These are phyloP conservation scores for Lichtheimia corymbifera DNA, from an alignment of 371 early-diverging fungal species.

Conservation along the genomic window DNA sequence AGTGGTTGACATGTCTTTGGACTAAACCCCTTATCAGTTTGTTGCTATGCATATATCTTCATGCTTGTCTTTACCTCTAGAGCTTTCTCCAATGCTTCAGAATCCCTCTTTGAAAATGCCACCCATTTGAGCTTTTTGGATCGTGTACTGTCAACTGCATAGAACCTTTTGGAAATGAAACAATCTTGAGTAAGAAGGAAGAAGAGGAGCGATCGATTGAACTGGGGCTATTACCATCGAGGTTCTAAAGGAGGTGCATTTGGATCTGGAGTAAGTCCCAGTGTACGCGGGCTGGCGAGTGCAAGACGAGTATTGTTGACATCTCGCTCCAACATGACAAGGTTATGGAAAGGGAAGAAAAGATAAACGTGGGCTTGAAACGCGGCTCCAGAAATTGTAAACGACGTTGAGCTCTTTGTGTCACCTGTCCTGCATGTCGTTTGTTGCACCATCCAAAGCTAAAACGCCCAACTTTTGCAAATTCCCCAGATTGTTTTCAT, in stretches of 20 bases:
- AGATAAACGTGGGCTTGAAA: neutral
- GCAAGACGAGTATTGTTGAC: neutral
- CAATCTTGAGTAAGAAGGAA: neutral
- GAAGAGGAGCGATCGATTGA: neutral
- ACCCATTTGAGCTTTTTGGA: conserved; percentile 42
- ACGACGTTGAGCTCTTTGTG: too few species aligned
- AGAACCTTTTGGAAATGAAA: conserved; percentile 15
- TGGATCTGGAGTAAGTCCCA: conserved; percentile 20
- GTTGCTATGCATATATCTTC: neutral
- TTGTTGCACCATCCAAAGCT: too few species aligned
- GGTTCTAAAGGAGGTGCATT: conserved; percentile 13
- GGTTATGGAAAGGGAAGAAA: neutral
- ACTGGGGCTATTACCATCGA: conserved; percentile 12
- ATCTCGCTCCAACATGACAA: conserved; percentile 10
- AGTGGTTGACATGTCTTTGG: conserved; percentile 31
- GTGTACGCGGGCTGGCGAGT: conserved; percentile 12
- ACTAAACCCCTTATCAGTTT: conserved; percentile 15
- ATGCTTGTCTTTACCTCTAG: conserved; percentile 37
- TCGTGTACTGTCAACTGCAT: conserved; percentile 10
- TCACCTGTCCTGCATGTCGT: too few species aligned
- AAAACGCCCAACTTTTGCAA: too few species aligned
- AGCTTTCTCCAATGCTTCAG: conserved; percentile 58
- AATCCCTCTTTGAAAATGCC: conserved; percentile 62
- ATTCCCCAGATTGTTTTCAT: too few species aligned
- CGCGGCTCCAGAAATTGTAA: too few species aligned